Conservation (phyloP, 2,329 filamentous ascomycete species). For the Chlorencoelia australis region DNA sequence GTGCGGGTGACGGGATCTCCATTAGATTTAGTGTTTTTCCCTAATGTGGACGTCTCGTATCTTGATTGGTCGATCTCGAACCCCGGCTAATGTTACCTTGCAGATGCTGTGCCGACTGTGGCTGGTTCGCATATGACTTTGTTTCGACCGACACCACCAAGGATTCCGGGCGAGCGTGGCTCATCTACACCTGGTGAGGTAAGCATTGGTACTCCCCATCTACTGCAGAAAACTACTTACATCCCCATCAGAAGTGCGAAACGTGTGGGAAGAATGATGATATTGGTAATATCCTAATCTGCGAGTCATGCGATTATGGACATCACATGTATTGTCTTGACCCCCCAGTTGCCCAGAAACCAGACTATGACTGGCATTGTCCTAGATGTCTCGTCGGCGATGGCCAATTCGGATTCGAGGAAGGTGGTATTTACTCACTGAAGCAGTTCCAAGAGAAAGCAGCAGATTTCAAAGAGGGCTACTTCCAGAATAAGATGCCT, state of each 20-base stretch:
- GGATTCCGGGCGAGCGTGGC: slow-evolving; percentile 42
- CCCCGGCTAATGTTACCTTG: slow-evolving; percentile 30
- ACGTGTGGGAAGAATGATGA: slow-evolving; percentile 75
- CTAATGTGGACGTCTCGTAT: slow-evolving; percentile 7
- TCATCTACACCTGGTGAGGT: slow-evolving; percentile 39
- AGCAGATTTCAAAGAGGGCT: slow-evolving; percentile 85
- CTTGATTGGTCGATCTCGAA: slow-evolving; percentile 17
- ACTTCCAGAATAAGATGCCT: slow-evolving; percentile 85
- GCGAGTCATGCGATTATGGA: slow-evolving; percentile 84
- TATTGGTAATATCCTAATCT: slow-evolving; percentile 59
- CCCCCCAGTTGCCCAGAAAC: slow-evolving; percentile 66
- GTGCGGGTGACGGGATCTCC: not conserved
- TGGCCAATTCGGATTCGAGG: slow-evolving; percentile 94
- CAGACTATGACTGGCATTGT: slow-evolving; percentile 91
- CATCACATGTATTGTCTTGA: slow-evolving; percentile 87
- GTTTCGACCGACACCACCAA: slow-evolving; percentile 71
- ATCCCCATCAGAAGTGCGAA: slow-evolving; percentile 60
- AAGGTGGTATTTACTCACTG: slow-evolving; percentile 89
- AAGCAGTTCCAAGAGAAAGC: slow-evolving; percentile 95
- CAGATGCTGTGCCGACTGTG: slow-evolving; percentile 66
- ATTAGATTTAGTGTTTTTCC: too few species aligned
- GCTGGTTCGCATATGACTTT: slow-evolving; percentile 95
- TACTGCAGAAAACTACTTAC: slow-evolving; percentile 20
- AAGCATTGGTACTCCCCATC: slow-evolving; percentile 43
- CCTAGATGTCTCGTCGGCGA: slow-evolving; percentile 91